Evolutionary conservation across 495 filamentous ascomycete genomes (phyloP).

Genomic region (Aspergillus ostianus): DNA sequence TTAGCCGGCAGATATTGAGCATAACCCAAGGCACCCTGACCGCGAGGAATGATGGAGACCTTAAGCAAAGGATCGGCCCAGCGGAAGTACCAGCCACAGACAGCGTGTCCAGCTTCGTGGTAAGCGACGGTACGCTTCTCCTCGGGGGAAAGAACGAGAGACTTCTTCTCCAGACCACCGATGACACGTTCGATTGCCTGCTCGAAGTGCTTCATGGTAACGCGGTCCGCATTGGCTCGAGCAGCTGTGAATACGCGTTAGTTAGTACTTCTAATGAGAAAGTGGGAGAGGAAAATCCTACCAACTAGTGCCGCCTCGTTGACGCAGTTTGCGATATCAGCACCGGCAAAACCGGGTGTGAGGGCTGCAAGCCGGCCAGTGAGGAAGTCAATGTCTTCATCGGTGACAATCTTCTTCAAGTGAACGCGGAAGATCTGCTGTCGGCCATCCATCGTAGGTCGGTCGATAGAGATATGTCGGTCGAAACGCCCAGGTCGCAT

Average conservation of each 20-base stretch:
- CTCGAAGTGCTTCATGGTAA: constrained; percentile 90
- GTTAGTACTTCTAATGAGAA: constrained; percentile 1
- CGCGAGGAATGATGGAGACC: constrained; percentile 96
- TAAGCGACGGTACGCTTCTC: constrained; percentile 96
- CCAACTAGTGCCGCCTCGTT: constrained; percentile 97
- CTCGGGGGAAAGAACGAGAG: constrained; percentile 82
- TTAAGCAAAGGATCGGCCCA: constrained; percentile 96
- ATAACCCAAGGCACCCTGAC: constrained; percentile 89
- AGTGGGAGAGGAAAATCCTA: constrained; percentile 46
- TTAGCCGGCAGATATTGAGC: constrained; percentile 91
- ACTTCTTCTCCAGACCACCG: constrained; percentile 94
- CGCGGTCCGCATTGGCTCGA: constrained; percentile 68
- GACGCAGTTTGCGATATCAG: constrained; percentile 96
- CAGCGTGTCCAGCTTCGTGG: constrained; percentile 96
- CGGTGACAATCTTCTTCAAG: constrained; percentile 85
- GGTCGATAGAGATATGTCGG: constrained; percentile 88
- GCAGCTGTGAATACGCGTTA: constrained; percentile 63
- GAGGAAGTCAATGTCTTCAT: constrained; percentile 82
- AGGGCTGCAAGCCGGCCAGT: constrained; percentile 84
- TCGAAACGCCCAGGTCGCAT: constrained; percentile 98
- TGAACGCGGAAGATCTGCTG: constrained; percentile 96
- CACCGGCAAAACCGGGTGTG: constrained; percentile 94
- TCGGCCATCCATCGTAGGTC: constrained; percentile 92
- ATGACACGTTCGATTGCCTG: constrained; percentile 96
- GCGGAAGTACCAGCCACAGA: constrained; percentile 98